Percentiles rank a stretch among this genome's conserved stretches.
phyloP scores from a whole-genome alignment of 2,329 filamentous ascomycete species.

The Triangularia verruculosa region DNA sequence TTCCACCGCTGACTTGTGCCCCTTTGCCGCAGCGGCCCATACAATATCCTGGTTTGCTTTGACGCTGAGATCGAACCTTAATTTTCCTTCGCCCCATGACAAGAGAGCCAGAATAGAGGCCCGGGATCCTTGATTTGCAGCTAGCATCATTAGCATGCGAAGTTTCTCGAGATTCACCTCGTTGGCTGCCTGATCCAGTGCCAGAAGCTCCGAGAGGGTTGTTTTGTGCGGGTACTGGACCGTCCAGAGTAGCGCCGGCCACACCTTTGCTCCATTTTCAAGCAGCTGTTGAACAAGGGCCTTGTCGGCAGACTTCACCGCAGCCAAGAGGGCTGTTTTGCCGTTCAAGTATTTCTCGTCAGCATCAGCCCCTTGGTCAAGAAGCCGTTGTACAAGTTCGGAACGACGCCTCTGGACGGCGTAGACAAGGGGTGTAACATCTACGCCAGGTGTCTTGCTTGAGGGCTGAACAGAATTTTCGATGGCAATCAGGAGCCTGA shows the following conservation, averaged over 20 bases:
- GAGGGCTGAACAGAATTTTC: background rate
- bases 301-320: background rate
- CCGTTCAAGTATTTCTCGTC: background rate
- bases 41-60: background rate
- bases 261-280: background rate
- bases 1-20: background rate
- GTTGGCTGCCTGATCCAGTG: background rate
- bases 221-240: background rate
- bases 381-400: background rate
- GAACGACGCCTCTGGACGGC: background rate
- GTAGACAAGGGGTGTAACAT: background rate
- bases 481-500: background rate
- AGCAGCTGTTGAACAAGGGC: background rate
- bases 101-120: background rate
- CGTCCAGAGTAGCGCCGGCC: background rate
- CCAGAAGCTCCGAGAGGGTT: background rate
- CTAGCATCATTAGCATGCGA: background rate
- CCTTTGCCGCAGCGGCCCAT: background rate
- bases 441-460: background rate
- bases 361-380: background rate
- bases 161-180: background rate
- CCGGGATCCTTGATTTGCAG: background rate
- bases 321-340: background rate
- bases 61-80: background rate
- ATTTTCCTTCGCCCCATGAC: background rate